Evolutionary conservation across 441 rosid species (phyloP), one percentile per base, ranked within the genome.

Genomic region (Rhodomyrtus psidioides): DNA sequence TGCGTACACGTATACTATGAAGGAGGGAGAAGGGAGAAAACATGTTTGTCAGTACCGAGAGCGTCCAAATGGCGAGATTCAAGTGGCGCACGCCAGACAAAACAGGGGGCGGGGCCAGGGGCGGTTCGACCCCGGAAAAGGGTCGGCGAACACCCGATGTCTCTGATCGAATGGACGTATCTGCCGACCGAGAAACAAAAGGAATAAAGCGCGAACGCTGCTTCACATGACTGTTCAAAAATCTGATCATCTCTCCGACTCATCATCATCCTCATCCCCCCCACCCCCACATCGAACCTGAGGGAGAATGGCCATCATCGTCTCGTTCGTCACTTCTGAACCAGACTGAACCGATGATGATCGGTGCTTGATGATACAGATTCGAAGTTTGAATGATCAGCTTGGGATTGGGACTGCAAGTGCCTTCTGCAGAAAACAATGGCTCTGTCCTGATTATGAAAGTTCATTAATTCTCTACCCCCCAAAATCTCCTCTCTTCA

Each of bases 121-220:
- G 79, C 23, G 49, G 49, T 39, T 21, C 51, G 8, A 24, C 56
- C 57, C 59, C 75, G 27, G 27, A 42, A 51, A 89, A 82, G 83
- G 74, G 79, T 23, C 14, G 26, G 55, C 8, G 76, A 81, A 53
- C 83, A 85, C 90, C 89, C 60, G 87, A 12, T 87, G 85, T 84
- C 65, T 81, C 65, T 81, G 15, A 53, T 74, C 57, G 79, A 58
- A 49, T 55, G 90, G 79, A 70, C 51, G 15, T 6, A 39, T 87
- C 86, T 30, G 42, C 90, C 91, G 90, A 88, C 93, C 91, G 82
- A 28, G 74, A 90, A 87, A 85, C 91, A 87, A 86, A 86, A 65
- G 89, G 89, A 89, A 65, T 88, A 89, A 91, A 91, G 91, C 88
- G 49, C 44, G 26, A 15, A 49, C 53, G 49, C 79, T 24, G 51